phyloP scores from a whole-genome alignment of 345 rosid genomes.

The Citrus reticulata region DNA sequence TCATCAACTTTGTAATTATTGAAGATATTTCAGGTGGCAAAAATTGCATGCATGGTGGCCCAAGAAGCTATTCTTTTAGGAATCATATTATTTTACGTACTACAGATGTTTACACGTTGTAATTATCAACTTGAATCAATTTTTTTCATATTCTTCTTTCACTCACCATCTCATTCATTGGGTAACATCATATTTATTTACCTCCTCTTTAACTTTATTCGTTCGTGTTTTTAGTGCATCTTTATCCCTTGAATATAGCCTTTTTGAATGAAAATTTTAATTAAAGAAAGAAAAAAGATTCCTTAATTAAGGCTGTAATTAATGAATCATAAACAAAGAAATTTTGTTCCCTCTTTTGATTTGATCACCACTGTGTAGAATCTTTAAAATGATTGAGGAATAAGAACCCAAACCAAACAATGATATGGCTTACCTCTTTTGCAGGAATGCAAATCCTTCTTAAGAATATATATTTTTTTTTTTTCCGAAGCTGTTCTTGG shows the following conservation, averaged over 20 bases:
- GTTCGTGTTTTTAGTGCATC: slow-evolving; percentile 7
- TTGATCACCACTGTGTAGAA: neutral
- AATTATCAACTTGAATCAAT: neutral
- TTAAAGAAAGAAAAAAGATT: slow-evolving; percentile 8
- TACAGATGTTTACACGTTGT: neutral
- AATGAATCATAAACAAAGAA: neutral
- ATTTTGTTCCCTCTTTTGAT: neutral
- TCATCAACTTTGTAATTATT: too few relatives aligned
- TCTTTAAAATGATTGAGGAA: slow-evolving; percentile 31
- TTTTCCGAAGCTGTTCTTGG: neutral
- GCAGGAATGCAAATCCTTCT: slow-evolving; percentile 19
- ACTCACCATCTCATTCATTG: slow-evolving; percentile 5
- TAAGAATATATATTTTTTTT: slow-evolving; percentile 8
- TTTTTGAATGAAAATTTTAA: neutral
- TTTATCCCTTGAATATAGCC: slow-evolving; percentile 9
- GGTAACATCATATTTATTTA: neutral
- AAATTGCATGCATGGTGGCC: slow-evolving; percentile 3
- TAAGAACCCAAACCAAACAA: slow-evolving; percentile 21
- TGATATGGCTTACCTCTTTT: slow-evolving; percentile 23
- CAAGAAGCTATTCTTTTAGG: slow-evolving; percentile 3
- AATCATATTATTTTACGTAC: neutral
- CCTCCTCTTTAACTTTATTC: slow-evolving; percentile 21
- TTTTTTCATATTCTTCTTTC: neutral
- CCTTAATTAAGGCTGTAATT: neutral
- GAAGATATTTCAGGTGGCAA: neutral